Evolutionary conservation across 139 green algal genomes (phyloP), one percentile per base, ranked within the genome.

Genomic region (Micromonas pusilla): DNA sequence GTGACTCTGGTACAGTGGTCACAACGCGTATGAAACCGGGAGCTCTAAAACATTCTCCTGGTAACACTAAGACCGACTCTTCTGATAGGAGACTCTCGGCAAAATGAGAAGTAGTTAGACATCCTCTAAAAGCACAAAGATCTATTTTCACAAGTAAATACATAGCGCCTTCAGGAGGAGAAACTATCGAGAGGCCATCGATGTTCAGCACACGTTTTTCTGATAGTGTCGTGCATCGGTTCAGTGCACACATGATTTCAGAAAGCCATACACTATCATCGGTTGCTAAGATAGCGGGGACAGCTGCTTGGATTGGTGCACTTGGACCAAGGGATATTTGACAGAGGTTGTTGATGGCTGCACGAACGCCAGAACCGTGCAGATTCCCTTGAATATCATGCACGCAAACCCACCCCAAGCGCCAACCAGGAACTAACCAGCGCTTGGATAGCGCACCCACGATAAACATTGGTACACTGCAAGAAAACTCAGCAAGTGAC

Each of bases 371-470:
- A 4, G n/a, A 54, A 20, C 5, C 34, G 19, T 68, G 30, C 60
- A 82, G 30, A 36, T 54, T 73, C 2, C 39, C 37, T 1, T 39
- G 23, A 26, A 32, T 31, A 72, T 86, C 82, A 63, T 83, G 66
- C 33, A 86, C 21, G 6, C 70, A 33, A 4, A 84, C 20, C 82
- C 82, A 86, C 4, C 82, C 82, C 30, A 82, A 31, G 26, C 82
- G 52, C 79, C 82, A 86, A 33, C 82, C 82, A 5, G 82, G 82
- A 34, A 81, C 82, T 13, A 86, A 74, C 52, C 57, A 86, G 1
- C 73, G 60, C 79, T 86, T 86, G 0, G 70, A 81, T 5, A 86
- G 53, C 0, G 74, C 72, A 32, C 76, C 62, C 45, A 83, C 79
- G 2, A 66, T 68, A n/a, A 86, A 37, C 19, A 86, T 66, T 2